These are phyloP conservation scores for Eucalyptus regnans DNA, from an alignment of 345 rosid genomes.

Conservation along the genomic window DNA sequence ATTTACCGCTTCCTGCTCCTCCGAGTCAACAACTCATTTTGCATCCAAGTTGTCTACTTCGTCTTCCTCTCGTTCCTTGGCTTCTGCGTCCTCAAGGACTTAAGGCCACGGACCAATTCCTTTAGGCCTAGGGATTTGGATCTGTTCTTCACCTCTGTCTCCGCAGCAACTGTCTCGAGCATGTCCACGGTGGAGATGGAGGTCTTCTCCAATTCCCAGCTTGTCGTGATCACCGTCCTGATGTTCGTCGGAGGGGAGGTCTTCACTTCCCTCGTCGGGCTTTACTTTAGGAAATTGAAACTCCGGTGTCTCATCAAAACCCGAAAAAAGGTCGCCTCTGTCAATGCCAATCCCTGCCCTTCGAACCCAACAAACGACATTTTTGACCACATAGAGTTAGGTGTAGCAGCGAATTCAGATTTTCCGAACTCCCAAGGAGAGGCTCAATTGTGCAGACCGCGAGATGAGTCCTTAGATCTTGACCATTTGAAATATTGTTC, in stretches of 20 bases:
- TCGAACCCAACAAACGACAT: not conserved
- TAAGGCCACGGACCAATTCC: slow-evolving; percentile 17
- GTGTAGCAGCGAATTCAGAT: not conserved
- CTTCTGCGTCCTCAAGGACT: slow-evolving; percentile 2
- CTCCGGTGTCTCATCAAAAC: not conserved
- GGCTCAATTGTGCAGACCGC: not conserved
- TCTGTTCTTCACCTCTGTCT: not conserved
- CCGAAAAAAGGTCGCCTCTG: not conserved
- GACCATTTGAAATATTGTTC: not conserved
- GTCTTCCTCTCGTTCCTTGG: slow-evolving; percentile 15
- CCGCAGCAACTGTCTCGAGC: slow-evolving; percentile 1
- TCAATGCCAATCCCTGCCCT: not conserved
- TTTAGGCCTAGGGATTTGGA: slow-evolving; percentile 8
- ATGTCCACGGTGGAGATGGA: slow-evolving; percentile 6
- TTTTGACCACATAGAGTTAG: not conserved
- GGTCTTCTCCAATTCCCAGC: slow-evolving; percentile 57
- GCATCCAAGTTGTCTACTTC: slow-evolving; percentile 31
- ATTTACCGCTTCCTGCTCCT: not conserved
- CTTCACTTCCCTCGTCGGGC: not conserved
- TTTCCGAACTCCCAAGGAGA: not conserved
- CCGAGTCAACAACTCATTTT: slow-evolving; percentile 9
- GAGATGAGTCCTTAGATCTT: not conserved
- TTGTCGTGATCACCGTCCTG: slow-evolving; percentile 32
- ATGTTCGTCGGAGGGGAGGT: slow-evolving; percentile 40
- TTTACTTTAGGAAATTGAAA: not conserved